Conservation (phyloP, 345 rosid species). For the Brassica carinata region DNA sequence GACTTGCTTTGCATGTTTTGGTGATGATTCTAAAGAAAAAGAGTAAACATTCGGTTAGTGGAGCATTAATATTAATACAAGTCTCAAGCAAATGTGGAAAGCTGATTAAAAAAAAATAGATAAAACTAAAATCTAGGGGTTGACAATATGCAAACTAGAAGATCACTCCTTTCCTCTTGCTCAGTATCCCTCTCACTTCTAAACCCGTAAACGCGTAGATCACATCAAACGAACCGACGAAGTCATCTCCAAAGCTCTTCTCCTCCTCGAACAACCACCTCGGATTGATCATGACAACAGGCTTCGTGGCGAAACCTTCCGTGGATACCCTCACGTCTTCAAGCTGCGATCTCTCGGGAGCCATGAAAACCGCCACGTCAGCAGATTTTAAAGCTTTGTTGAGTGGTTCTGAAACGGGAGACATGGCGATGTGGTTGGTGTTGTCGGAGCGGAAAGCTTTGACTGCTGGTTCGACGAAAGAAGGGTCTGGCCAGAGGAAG, state of each 20-base stretch:
- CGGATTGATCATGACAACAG: constrained; percentile 78
- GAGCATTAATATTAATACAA: background rate
- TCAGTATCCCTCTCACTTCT: constrained; percentile 73
- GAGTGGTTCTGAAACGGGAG: constrained; percentile 34
- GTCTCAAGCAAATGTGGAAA: background rate
- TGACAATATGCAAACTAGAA: constrained; percentile 33
- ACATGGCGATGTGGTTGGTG: constrained; percentile 47
- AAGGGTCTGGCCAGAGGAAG: constrained; percentile 57
- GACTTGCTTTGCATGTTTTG: background rate
- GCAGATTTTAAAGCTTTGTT: constrained; percentile 43
- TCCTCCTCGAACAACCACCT: constrained; percentile 72
- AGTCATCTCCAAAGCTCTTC: constrained; percentile 54
- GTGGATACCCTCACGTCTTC: constrained; percentile 41
- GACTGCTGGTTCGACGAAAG: constrained; percentile 42
- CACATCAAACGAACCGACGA: constrained; percentile 70
- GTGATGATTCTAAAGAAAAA: background rate
- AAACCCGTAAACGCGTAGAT: constrained; percentile 77
- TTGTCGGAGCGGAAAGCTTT: constrained; percentile 46
- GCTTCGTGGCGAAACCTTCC: constrained; percentile 57
- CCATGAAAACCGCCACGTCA: constrained; percentile 69
- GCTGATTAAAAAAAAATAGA: background rate
- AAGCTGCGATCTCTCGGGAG: constrained; percentile 61
- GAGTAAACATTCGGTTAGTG: background rate
- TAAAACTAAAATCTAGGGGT: background rate
- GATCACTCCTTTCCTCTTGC: constrained; percentile 65